Percentiles rank a stretch among this genome's conserved stretches.
These are phyloP conservation scores for Aureobasidium sp. DNA, from an alignment of 2,329 filamentous ascomycete genomes.

Conservation along the genomic window DNA sequence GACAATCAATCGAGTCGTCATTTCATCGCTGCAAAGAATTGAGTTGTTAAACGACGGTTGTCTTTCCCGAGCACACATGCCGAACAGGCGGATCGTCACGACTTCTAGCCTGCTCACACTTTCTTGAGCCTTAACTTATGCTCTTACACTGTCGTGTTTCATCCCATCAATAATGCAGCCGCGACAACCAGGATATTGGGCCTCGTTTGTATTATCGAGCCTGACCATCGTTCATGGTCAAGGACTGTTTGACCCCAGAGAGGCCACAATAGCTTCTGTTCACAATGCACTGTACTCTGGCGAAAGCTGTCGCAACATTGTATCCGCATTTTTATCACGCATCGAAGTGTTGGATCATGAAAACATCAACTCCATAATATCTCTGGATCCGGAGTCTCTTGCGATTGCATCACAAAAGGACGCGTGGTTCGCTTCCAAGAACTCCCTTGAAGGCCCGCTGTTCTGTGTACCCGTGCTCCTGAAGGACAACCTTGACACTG, in stretches of 20 bases:
- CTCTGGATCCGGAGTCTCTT: conserved; percentile 45
- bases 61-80: neutral
- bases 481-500: conserved; percentile 58
- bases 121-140: neutral
- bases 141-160: neutral
- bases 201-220: neutral
- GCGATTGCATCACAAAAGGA: conserved; percentile 47
- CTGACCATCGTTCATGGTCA: neutral
- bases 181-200: neutral
- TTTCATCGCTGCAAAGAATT: neutral
- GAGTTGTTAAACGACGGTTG: neutral
- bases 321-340: conserved; percentile 50
- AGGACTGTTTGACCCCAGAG: conserved; percentile 44
- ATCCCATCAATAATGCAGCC: neutral
- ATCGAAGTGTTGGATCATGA: conserved; percentile 50
- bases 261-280: conserved; percentile 52
- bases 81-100: neutral
- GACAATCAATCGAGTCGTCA: neutral
- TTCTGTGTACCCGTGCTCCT: conserved; percentile 57
- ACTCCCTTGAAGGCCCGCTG: conserved; percentile 43
- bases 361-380: conserved; percentile 51
- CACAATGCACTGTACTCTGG: conserved; percentile 50
- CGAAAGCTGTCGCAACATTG: conserved; percentile 47
- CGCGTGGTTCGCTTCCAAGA: conserved; percentile 38
- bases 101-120: neutral